A percentile compares a stretch with the other conserved stretches of the same genome.
phyloP scores from a whole-genome alignment of 805 yeast species.

The Clavispora fructus region DNA sequence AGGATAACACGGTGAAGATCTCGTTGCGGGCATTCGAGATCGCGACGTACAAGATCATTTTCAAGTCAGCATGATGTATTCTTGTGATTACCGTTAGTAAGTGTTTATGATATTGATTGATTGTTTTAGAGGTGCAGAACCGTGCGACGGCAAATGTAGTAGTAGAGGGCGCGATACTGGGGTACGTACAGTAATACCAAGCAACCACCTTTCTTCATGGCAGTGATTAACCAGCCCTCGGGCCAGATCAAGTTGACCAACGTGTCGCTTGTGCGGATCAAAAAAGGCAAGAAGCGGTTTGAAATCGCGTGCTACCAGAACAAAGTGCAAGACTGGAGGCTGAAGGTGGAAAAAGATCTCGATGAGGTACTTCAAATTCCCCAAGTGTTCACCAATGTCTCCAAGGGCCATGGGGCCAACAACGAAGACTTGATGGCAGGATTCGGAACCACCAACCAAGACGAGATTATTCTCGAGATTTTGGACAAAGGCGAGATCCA shows the following conservation, averaged over 20 bases:
- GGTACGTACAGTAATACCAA: background rate
- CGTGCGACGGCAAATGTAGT: background rate
- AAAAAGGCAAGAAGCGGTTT: constrained; percentile 84
- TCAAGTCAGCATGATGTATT: constrained; percentile 13
- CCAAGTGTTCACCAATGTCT: constrained; percentile 88
- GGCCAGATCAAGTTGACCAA: constrained; percentile 88
- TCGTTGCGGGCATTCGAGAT: constrained; percentile 73
- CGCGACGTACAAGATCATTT: constrained; percentile 52
- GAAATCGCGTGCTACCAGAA: constrained; percentile 96
- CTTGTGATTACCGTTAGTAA: background rate
- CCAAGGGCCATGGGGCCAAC: constrained; percentile 91
- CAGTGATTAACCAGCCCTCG: constrained; percentile 75
- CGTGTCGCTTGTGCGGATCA: constrained; percentile 87
- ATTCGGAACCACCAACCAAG: constrained; percentile 72
- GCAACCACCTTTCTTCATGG: constrained; percentile 20
- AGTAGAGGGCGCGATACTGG: background rate
- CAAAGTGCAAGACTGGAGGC: constrained; percentile 92
- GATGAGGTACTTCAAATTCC: constrained; percentile 96
- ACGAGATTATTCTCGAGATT: constrained; percentile 74
- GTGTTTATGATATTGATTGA: background rate
- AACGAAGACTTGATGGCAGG: constrained; percentile 71
- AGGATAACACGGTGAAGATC: constrained; percentile 34
- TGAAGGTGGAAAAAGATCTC: constrained; percentile 81
- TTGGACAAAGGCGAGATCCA: constrained; percentile 90
- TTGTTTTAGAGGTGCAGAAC: background rate